phyloP scores from a whole-genome alignment of 179 eudicot genomes.

The Pouteria campechiana region DNA sequence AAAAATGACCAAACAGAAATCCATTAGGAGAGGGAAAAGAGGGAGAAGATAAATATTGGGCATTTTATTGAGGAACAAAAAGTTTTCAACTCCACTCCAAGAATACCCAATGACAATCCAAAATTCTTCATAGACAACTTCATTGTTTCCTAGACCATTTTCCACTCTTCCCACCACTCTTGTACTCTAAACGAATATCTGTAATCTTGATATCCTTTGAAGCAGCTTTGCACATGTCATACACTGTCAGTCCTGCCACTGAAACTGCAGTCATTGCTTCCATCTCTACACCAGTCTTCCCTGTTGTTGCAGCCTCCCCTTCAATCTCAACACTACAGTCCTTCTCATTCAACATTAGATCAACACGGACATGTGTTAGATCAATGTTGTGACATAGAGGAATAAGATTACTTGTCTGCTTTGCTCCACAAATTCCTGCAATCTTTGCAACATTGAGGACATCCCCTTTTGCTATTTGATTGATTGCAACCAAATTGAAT shows the following conservation, averaged over 20 bases:
- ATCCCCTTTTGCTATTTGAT: conserved; percentile 84
- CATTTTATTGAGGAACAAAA: no score
- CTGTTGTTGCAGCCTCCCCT: conserved; percentile 76
- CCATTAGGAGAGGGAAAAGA: no score
- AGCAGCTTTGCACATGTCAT: conserved; percentile 98
- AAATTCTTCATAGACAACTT: neutral
- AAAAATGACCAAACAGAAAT: no score
- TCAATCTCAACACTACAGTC: conserved; percentile 57
- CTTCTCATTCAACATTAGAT: conserved; percentile 37
- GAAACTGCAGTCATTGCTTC: conserved; percentile 87
- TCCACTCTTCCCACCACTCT: conserved; percentile 76
- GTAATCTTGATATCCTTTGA: conserved; percentile 74
- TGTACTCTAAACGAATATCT: conserved; percentile 48
- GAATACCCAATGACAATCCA: no score
- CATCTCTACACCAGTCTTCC: conserved; percentile 96
- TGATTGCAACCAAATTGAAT: conserved; percentile 69
- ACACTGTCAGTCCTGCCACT: conserved; percentile 76
- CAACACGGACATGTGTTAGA: conserved; percentile 59
- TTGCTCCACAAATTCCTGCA: conserved; percentile 82
- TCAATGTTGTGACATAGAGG: conserved; percentile 85
- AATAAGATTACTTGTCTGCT: conserved; percentile 78
- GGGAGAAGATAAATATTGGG: no score
- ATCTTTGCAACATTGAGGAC: conserved; percentile 78
- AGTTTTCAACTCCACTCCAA: no score
- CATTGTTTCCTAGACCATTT: conserved; percentile 57